A percentile compares a stretch with the other conserved stretches of the same genome.
phyloP scores from a whole-genome alignment of 2,329 filamentous ascomycete species.

The Aureobasidium subglaciale region DNA sequence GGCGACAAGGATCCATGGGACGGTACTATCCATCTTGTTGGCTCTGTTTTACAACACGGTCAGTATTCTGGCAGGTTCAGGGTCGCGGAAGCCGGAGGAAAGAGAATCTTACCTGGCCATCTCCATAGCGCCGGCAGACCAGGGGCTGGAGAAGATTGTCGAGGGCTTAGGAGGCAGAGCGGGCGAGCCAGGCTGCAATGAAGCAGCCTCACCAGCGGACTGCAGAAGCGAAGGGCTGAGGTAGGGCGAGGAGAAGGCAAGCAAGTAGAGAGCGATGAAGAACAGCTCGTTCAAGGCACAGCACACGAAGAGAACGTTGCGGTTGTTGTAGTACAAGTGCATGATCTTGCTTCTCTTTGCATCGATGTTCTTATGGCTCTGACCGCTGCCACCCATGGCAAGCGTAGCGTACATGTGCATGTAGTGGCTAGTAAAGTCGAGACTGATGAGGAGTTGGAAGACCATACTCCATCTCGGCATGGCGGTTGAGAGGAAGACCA shows the following conservation, averaged over 20 bases:
- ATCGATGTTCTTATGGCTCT: constrained; percentile 91
- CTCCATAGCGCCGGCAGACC: constrained; percentile 87
- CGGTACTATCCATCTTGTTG: constrained; percentile 63
- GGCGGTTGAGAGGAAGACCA: constrained; percentile 89
- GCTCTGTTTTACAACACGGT: constrained; percentile 40
- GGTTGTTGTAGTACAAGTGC: constrained; percentile 96
- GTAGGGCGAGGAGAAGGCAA: constrained; percentile 88
- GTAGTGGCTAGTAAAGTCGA: constrained; percentile 94
- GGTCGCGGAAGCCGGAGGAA: neutral
- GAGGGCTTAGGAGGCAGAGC: constrained; percentile 57
- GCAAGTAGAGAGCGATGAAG: constrained; percentile 96
- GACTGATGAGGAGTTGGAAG: constrained; percentile 85
- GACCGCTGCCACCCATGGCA: constrained; percentile 70
- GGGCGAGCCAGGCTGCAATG: constrained; percentile 56
- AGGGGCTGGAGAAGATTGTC: constrained; percentile 78
- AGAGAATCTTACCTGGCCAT: constrained; percentile 54
- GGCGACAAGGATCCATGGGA: constrained; percentile 73
- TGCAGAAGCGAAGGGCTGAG: constrained; percentile 76
- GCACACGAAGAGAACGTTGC: constrained; percentile 84
- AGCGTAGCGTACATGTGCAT: constrained; percentile 98
- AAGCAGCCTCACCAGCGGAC: constrained; percentile 41
- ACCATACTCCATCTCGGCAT: constrained; percentile 91
- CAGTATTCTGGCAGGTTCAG: neutral
- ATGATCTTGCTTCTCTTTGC: constrained; percentile 80
- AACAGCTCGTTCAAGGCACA: constrained; percentile 91